Evolutionary conservation across 257 asterid species (phyloP), one percentile per base, ranked within the genome.

Genomic region (Nicotiana knightiana): DNA sequence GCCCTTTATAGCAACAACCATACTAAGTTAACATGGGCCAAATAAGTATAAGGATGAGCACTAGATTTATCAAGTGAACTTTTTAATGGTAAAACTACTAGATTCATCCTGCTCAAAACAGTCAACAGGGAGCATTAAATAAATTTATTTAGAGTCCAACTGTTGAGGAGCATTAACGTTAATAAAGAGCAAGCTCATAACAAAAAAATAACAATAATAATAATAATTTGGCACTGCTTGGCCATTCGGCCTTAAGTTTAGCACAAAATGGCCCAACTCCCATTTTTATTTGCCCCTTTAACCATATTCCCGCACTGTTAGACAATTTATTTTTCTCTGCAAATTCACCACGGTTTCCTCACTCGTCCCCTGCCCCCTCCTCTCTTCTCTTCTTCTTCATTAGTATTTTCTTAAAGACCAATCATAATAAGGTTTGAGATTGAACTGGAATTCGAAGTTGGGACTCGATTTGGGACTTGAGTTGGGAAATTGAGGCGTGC

Each of bases 361-460:
- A 51, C 17, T 13, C 2, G 17, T 12, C 57, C 17, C 17, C 17
- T 12, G 57, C 57, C 57, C 17, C 57, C 15, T 51, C 55, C 46
- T 43, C 48, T 43, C 48, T 43, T 8, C 10, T 43, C 48, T 43
- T 43, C 48, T 43, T 43, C 10, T 43, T 43, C 48, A 43, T 43
- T 43, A 43, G 48, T 43, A 43, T 43, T 43, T 43, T 8, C 48
- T 43, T 43, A 43, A 43, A 43, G 48, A 51, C 6, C 57, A 51
- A 51, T 51, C 17, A 51, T 51, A 3, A 32, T 15, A 95, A 91
- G 84, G 90, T 87, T 86, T 95, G 99, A 76, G 96, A 88, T 18
- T 86, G 92, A 46, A 76, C 64, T 1, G 99, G 99, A 65, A 95
- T 93, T 16, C 92, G 91, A 78, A 95, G 95, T 67, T 91, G 94